These are phyloP conservation scores for Cystobasidiaceae sp. DNA, from an alignment of 1,284 basidiomycete genomes.

Conservation along the genomic window DNA sequence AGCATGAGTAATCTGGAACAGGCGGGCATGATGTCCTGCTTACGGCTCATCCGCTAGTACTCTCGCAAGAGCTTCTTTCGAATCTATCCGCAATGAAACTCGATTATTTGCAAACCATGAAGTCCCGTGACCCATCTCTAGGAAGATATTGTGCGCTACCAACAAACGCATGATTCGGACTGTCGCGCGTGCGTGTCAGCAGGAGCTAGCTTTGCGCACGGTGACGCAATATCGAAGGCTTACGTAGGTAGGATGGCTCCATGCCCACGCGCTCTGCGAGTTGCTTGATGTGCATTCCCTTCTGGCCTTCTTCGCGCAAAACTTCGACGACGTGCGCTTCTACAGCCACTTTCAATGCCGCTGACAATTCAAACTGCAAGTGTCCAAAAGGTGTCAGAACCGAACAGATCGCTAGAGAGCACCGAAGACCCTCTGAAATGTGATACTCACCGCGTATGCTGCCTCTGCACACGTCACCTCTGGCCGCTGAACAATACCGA, in stretches of 20 bases:
- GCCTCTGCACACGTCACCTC: conserved; percentile 26
- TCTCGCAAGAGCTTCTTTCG: conserved; percentile 20
- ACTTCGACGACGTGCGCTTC: conserved; percentile 28
- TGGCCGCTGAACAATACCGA: conserved; percentile 25
- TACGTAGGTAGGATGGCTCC: conserved; percentile 25
- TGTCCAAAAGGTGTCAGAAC: not conserved
- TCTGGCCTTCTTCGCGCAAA: conserved; percentile 22
- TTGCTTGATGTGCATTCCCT: conserved; percentile 20
- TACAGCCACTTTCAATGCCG: conserved; percentile 23
- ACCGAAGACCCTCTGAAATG: not conserved
- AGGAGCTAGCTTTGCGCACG: no score
- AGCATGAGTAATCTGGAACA: not conserved
- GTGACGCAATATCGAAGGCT: no score
- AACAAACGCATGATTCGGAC: conserved; percentile 28
- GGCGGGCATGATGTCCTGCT: not conserved
- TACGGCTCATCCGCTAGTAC: conserved; percentile 20
- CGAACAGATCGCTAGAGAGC: not conserved
- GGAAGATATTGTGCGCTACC: conserved; percentile 26
- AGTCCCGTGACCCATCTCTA: conserved; percentile 26
- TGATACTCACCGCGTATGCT: conserved; percentile 24
- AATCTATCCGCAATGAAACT: conserved; percentile 23
- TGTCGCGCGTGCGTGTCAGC: not conserved
- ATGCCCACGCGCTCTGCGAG: conserved; percentile 23
- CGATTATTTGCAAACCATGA: conserved; percentile 31
- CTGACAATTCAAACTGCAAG: conserved; percentile 23